These are phyloP conservation scores for Termitomyces sp. DNA, from an alignment of 768 basidiomycete species.

Conservation along the genomic window DNA sequence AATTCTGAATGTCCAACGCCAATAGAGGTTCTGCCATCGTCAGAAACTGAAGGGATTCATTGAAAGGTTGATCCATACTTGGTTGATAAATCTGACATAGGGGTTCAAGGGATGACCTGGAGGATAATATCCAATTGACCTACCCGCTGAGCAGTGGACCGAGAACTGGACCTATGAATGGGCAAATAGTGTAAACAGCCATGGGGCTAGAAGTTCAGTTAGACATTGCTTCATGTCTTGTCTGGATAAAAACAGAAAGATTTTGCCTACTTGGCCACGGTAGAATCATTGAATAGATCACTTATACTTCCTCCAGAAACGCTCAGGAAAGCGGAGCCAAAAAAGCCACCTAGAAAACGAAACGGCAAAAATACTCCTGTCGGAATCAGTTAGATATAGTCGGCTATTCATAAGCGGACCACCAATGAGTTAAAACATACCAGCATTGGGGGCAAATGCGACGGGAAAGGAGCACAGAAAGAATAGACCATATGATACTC, in stretches of 20 bases:
- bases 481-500: conserved; percentile 53
- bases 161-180: conserved; percentile 46
- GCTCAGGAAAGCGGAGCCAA: conserved; percentile 51
- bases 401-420: neutral
- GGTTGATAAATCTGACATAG: conserved; percentile 56
- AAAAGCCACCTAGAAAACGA: conserved; percentile 50
- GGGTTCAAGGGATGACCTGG: neutral
- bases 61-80: conserved; percentile 28
- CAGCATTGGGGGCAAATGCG: conserved; percentile 65
- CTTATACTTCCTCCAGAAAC: conserved; percentile 53
- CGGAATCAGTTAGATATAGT: neutral
- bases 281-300: conserved; percentile 50
- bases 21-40: conserved; percentile 41
- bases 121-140: conserved; percentile 11
- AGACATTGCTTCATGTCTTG: neutral
- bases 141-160: conserved; percentile 60
- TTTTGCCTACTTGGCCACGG: conserved; percentile 51
- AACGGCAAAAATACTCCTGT: conserved; percentile 56
- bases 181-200: conserved; percentile 53
- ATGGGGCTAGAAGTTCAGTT: conserved; percentile 28
- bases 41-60: neutral
- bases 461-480: conserved; percentile 66
- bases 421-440: conserved; percentile 27
- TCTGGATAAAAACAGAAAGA: neutral
- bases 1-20: conserved; percentile 79